A percentile compares a stretch with the other conserved stretches of the same genome.
phyloP scores from a whole-genome alignment of 306 rosid species.

The Fragaria vesca region DNA sequence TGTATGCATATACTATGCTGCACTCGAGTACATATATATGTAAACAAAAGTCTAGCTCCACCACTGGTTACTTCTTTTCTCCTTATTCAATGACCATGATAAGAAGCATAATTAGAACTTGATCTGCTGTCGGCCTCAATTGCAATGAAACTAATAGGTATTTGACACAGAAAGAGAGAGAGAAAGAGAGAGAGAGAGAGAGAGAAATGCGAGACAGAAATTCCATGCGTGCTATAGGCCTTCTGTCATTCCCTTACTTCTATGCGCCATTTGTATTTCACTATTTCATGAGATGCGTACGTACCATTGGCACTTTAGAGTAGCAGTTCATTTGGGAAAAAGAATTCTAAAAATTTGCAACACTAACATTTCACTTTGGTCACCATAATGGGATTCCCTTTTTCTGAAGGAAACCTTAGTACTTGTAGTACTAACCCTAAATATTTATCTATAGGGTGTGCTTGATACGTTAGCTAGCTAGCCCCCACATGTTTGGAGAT shows the following conservation, averaged over 20 bases:
- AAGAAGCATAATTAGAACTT: not conserved
- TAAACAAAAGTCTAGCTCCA: not conserved
- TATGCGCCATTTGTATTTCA: constrained; percentile 2
- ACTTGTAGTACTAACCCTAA: not conserved
- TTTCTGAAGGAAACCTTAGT: not conserved
- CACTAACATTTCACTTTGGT: not conserved
- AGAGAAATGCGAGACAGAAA: too few relatives aligned
- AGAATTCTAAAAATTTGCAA: not conserved
- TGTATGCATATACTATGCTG: not conserved
- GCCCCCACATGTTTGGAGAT: not conserved
- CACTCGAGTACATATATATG: not conserved
- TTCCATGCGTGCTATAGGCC: not conserved
- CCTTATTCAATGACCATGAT: not conserved
- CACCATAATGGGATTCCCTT: not conserved
- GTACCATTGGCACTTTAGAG: not conserved
- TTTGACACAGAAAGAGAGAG: not conserved
- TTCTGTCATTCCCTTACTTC: not conserved
- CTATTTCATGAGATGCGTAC: not conserved
- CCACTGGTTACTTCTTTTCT: not conserved
- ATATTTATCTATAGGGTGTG: not conserved
- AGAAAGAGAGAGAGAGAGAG: not conserved
- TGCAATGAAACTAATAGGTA: not conserved
- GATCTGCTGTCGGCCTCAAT: not conserved
- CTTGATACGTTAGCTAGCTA: not conserved
- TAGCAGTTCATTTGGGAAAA: not conserved